These are phyloP conservation scores for Nicotiana sylvestris DNA, from an alignment of 257 asterid genomes.

Conservation along the genomic window DNA sequence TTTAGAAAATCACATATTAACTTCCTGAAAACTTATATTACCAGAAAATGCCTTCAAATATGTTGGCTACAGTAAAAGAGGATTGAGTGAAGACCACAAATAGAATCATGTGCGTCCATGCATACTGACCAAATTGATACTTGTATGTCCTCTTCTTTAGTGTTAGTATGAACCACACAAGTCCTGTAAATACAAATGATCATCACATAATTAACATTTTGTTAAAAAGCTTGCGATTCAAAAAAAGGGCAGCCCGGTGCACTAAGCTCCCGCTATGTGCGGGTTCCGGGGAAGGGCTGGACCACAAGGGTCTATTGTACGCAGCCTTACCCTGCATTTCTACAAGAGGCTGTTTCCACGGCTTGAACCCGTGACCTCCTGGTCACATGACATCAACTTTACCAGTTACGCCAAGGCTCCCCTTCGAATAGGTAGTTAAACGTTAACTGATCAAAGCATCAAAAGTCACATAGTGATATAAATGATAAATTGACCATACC, in stretches of 20 bases:
- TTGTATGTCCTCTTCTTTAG: slow-evolving; percentile 85
- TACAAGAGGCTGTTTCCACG: too few species aligned
- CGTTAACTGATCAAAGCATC: too few species aligned
- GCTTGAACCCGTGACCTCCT: too few species aligned
- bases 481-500: slow-evolving; percentile 33
- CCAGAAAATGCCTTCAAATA: slow-evolving; percentile 86
- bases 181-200: slow-evolving; percentile 38
- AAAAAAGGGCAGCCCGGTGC: too few species aligned
- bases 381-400: too few species aligned
- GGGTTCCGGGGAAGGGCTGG: too few species aligned
- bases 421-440: too few species aligned
- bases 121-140: slow-evolving; percentile 88
- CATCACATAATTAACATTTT: not conserved
- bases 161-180: slow-evolving; percentile 86
- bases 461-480: too few species aligned
- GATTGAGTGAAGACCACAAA: slow-evolving; percentile 74
- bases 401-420: too few species aligned
- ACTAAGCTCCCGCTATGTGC: too few species aligned
- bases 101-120: slow-evolving; percentile 86
- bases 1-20: not conserved
- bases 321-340: too few species aligned
- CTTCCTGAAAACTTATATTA: slow-evolving; percentile 20
- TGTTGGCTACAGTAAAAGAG: slow-evolving; percentile 70
- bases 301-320: too few species aligned
- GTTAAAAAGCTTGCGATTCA: not conserved